Evolutionary conservation across 202 grass and related monocot genomes (phyloP).

Genomic region (Dendrocalamus latiflorus): DNA sequence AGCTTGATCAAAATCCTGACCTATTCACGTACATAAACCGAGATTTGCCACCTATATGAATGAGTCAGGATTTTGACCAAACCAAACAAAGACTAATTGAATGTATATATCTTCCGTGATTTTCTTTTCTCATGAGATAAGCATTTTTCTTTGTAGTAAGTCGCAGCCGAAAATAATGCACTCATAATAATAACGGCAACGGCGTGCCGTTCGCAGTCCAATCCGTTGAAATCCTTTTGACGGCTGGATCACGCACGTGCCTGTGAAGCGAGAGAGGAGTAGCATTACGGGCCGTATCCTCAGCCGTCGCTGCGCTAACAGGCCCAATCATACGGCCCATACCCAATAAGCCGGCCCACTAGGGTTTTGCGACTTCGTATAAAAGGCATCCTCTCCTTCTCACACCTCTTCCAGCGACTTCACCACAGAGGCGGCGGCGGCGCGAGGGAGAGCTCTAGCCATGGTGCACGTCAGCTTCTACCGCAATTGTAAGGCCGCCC

Average conservation of each 20-base stretch:
- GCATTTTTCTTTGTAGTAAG: too few species aligned
- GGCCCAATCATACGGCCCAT: neutral
- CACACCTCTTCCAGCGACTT: neutral
- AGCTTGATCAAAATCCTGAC: too few species aligned
- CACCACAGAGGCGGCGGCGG: neutral
- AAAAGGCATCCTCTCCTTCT: slow-evolving; percentile 3
- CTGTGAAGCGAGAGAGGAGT: neutral
- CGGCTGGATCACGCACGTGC: too few species aligned
- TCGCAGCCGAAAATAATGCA: fast-evolving
- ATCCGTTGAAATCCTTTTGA: too few species aligned
- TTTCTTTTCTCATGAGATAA: too few species aligned
- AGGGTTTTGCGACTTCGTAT: slow-evolving; percentile 52
- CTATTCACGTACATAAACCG: too few species aligned
- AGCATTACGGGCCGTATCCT: neutral
- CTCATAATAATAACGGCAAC: too few species aligned
- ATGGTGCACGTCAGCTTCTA: slow-evolving; percentile 89
- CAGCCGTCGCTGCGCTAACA: neutral
- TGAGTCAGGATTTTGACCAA: too few species aligned
- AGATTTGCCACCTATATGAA: too few species aligned
- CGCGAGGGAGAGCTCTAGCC: slow-evolving; percentile 22
- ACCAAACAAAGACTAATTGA: too few species aligned
- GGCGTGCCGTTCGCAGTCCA: too few species aligned
- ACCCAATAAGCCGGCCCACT: neutral
- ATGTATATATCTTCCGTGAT: too few species aligned
- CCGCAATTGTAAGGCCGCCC: slow-evolving; percentile 63